Evolutionary conservation across 768 basidiomycete genomes (phyloP).

Genomic region (Termitomyces heimii): DNA sequence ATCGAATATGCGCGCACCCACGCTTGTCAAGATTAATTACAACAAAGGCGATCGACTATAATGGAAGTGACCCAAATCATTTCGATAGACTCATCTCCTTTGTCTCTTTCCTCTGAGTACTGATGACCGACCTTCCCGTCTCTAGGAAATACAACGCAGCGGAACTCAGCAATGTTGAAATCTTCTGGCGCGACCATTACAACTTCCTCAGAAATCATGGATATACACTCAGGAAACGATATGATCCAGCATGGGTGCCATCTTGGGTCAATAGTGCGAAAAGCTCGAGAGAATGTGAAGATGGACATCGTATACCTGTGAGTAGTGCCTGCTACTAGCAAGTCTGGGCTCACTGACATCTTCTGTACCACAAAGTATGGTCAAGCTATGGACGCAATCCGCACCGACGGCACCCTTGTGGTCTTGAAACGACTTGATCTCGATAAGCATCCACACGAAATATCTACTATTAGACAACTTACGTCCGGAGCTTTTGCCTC

Average conservation of each 20-base stretch:
- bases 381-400: slow-evolving; percentile 20
- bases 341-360: too few relatives aligned
- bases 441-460: slow-evolving; percentile 18
- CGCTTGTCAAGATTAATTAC: not conserved
- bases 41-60: not conserved
- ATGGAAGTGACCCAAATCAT: not conserved
- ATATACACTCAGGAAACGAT: not conserved
- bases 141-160: not conserved
- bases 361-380: not conserved
- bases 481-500: slow-evolving; percentile 2
- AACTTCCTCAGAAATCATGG: not conserved
- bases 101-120: not conserved
- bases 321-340: not conserved
- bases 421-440: slow-evolving; percentile 19
- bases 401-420: slow-evolving; percentile 21
- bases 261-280: not conserved
- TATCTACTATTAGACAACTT: slow-evolving; percentile 19
- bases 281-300: not conserved
- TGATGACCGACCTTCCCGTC: not conserved
- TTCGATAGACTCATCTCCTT: not conserved
- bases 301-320: not conserved
- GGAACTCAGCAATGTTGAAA: not conserved
- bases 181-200: not conserved
- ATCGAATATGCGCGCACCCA: not conserved
- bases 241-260: not conserved